These are phyloP conservation scores for Pterocarpus santalinus DNA, from an alignment of 306 rosid species.

Conservation along the genomic window DNA sequence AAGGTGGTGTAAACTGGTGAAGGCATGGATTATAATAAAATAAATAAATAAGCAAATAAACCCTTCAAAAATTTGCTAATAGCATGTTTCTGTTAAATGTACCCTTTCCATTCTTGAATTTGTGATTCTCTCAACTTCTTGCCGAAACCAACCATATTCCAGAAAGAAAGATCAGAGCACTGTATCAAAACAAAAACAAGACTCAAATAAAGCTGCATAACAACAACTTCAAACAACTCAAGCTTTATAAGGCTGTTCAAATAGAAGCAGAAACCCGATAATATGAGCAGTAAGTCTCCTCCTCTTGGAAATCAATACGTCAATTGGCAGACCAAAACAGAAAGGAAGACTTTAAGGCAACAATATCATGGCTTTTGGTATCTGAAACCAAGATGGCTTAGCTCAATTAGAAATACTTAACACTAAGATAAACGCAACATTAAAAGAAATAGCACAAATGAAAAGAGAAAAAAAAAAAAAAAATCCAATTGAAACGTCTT, in stretches of 20 bases:
- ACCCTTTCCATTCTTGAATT: slow-evolving; percentile 91
- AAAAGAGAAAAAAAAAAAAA: neutral
- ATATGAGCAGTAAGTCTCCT: neutral
- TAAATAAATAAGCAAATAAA: neutral
- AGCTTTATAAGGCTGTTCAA: slow-evolving; percentile 3
- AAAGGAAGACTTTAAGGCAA: slow-evolving; percentile 23
- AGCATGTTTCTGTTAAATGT: neutral
- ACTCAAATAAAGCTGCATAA: neutral
- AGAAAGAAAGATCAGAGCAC: slow-evolving; percentile 35
- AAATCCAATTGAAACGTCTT: slow-evolving; percentile 17
- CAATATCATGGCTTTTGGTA: slow-evolving; percentile 24
- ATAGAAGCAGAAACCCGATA: slow-evolving; percentile 46
- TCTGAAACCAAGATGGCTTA: slow-evolving; percentile 34
- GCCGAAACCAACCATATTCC: slow-evolving; percentile 84
- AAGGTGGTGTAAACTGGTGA: neutral
- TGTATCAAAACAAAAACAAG: slow-evolving; percentile 17
- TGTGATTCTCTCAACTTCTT: slow-evolving; percentile 88
- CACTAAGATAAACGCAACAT: neutral
- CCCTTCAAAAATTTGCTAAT: neutral
- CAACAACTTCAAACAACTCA: slow-evolving; percentile 32
- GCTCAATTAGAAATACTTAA: slow-evolving; percentile 27
- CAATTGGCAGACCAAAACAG: slow-evolving; percentile 11
- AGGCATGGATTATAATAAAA: neutral
- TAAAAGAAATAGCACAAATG: neutral
- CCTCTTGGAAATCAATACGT: slow-evolving; percentile 29